Conservation (phyloP, 2,329 filamentous ascomycete species). For the Diaporthe humulicola region DNA sequence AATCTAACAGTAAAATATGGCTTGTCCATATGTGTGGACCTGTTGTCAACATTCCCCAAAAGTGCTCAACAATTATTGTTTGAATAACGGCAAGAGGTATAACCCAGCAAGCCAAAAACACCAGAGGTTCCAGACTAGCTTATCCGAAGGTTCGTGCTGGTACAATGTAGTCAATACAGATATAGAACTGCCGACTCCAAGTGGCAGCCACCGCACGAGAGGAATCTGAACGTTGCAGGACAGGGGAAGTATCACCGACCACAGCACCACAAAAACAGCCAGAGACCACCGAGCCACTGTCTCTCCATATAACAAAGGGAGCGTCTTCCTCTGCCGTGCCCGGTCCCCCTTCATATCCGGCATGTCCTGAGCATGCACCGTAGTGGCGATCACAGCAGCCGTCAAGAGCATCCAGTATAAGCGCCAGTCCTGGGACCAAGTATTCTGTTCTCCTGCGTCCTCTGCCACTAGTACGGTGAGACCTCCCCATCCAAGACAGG, state of each 20-base stretch:
- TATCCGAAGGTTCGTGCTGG: not conserved
- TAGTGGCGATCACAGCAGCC: constrained; percentile 50
- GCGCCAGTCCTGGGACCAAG: too few relatives aligned
- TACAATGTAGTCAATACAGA: not conserved
- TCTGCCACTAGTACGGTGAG: constrained; percentile 31
- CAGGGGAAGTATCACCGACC: constrained; percentile 42
- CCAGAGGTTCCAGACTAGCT: not conserved
- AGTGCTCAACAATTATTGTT: not conserved
- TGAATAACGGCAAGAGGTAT: not conserved
- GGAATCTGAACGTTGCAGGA: constrained; percentile 39
- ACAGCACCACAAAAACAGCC: constrained; percentile 42
- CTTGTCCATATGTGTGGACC: too few relatives aligned
- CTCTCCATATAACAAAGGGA: constrained; percentile 49
- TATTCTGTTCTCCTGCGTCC: constrained; percentile 31
- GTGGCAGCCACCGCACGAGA: not conserved
- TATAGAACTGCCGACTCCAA: not conserved
- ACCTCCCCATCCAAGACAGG: constrained; percentile 43
- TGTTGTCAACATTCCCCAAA: too few relatives aligned
- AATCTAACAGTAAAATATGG: too few relatives aligned
- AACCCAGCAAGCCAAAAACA: not conserved
- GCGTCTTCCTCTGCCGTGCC: constrained; percentile 44
- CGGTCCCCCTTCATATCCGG: constrained; percentile 52
- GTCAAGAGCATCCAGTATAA: constrained; percentile 48
- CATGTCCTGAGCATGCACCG: constrained; percentile 55
- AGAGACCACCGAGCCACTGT: constrained; percentile 43